Evolutionary conservation across 345 rosid genomes (phyloP), one percentile per base, ranked within the genome.

Genomic region (Linum usitatissimum): DNA sequence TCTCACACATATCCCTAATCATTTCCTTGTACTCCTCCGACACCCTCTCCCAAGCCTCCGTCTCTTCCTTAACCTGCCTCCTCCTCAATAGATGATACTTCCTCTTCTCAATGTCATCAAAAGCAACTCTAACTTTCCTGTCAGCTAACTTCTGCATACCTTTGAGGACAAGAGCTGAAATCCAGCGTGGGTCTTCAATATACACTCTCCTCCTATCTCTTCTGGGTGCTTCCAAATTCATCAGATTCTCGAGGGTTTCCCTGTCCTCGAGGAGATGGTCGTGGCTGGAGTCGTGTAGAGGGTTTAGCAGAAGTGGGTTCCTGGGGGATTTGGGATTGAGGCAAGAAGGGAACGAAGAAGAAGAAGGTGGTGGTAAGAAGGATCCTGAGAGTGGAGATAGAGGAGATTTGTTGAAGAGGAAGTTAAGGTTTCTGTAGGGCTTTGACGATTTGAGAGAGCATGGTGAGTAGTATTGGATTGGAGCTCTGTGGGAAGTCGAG

Each of bases 21-120:
- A 92, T 58, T 59, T 73, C 83, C 73, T 80, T 80, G 49, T 92
- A 92, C 69, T 92, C 98, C 28, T 80, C 82, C 45, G 82, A 86
- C 86, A 72, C 84, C 64, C 57, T 83, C 86, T 89, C 87, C 95
- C 95, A 92, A 13, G 91, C 96, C 73, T 86, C 93, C 9, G 98
- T 88, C 85, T 92, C 96, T 68, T 84, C 86, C 76, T 74, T 83
- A 56, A 92, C 74, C 71, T 92, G 96, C 63, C 95, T 67, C 74
- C 96, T 78, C 78, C 95, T 70, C 39, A 92, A 58, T 55, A 76
- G 18, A 76, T 86, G 83, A 56, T 82, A 83, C 73, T 79, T 82
- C 75, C 81, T 73, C 66, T 68, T 79, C 49, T 83, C 84, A 31
- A 85, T 83, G 55, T 91, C 83, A 18, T 73, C 71, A 4, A 63